Base-by-base conservation (phyloP, 78 protist genomes). In the Tieghemostelium lacteum region DNA sequence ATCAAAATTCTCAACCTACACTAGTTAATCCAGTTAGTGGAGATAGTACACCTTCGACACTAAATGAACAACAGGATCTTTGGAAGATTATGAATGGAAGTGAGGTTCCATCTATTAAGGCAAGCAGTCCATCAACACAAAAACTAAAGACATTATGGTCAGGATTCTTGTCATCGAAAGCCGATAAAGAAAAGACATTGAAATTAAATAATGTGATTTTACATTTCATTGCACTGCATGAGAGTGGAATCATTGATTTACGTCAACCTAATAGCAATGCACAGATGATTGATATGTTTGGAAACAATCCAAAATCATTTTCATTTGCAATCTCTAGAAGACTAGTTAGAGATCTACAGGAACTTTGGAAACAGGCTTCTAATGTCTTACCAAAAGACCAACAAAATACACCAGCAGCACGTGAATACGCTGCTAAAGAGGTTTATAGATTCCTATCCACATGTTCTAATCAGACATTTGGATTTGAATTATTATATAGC, bases 291-390 rank as follows among this genome's bases (percentile, higher is more conserved):
- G 91, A 83, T 6, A 45, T 83, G 0, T 83, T 83, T 69, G 91
- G 78, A 10, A 83, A 54, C 36, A 69, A 69, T 39, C 24, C 78
- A 1, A 83, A 58, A 58, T 26, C 91, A 33, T 83, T 83, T 33
- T 58, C 78, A 58, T 83, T 83, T 83, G 91, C 91, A 26, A 70
- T 83, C 0, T 83, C 91, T 22, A 29, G 91, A 45, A 16, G 91
- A 29, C n/a, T 83, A 0, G 78, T 83, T 17, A 83, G 69, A 34
- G 91, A 83, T 83, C 28, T 83, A 8, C 58, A 66, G 14, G 91
- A 83, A 37, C 22, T 83, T 2, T n/a, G 29, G 36, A 71, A 71
- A 31, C 39, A 45, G 10, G 7, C 17, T 7, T 57, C 63, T 5
- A 7, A 14, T 7, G 36, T 63, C 0, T 20, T 22, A 2, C 29